Evolutionary conservation across 768 basidiomycete genomes (phyloP).

Genomic region (Leccinum subgranulosum): DNA sequence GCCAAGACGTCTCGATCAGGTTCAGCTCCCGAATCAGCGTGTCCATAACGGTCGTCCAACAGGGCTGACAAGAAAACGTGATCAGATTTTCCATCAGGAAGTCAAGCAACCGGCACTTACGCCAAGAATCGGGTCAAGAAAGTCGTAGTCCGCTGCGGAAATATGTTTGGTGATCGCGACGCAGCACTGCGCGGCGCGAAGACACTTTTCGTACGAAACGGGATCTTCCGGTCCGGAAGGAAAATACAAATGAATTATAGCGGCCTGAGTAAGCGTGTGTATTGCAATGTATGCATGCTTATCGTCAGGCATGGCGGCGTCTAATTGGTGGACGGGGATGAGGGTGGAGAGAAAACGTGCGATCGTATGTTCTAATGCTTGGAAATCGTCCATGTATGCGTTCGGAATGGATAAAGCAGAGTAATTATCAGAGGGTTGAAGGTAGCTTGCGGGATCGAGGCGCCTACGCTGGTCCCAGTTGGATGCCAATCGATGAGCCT

Average conservation of each 20-base stretch:
- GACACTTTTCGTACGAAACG: conserved; percentile 62
- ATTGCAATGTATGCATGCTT: conserved; percentile 56
- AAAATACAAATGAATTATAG: conserved; percentile 64
- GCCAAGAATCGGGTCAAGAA: conserved; percentile 76
- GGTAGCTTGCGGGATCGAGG: conserved; percentile 17
- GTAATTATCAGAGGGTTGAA: conserved; percentile 21
- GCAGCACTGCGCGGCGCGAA: conserved; percentile 59
- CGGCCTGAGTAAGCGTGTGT: conserved; percentile 65
- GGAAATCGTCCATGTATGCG: conserved; percentile 55
- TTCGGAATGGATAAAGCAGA: conserved; percentile 45
- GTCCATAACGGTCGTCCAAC: conserved; percentile 70
- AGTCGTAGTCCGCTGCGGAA: conserved; percentile 60
- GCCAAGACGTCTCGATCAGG: conserved; percentile 61
- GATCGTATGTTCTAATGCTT: conserved; percentile 61
- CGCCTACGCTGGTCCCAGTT: conserved; percentile 59
- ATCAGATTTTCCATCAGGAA: conserved; percentile 7
- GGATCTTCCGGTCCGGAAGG: conserved; percentile 59
- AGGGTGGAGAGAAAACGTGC: conserved; percentile 60
- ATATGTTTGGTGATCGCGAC: conserved; percentile 61
- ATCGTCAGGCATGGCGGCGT: conserved; percentile 51
- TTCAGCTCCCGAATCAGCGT: conserved; percentile 66
- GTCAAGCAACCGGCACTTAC: conserved; percentile 39
- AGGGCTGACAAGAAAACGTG: conserved; percentile 42
- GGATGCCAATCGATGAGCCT: conserved; percentile 57
- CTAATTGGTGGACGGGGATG: conserved; percentile 63